phyloP scores from a whole-genome alignment of 2,329 filamentous ascomycete species.

The Metarhizium anisopliae region DNA sequence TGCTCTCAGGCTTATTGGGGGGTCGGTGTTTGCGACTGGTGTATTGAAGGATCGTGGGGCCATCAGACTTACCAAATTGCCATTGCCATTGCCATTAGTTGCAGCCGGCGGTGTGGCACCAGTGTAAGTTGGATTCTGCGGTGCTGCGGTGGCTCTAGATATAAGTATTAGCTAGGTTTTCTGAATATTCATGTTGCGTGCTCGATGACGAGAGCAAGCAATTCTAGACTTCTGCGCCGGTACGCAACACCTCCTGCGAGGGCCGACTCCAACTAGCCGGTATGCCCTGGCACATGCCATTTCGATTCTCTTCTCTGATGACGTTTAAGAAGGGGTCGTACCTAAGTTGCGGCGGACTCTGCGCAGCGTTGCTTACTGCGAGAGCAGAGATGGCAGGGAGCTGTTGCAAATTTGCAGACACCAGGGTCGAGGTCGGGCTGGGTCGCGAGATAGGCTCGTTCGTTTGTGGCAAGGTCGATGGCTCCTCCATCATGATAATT shows the following conservation, averaged over 20 bases:
- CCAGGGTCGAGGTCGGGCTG: conserved; percentile 38
- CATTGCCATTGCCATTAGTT: conserved; percentile 29
- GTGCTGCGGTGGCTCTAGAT: conserved; percentile 10
- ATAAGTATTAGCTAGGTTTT: conserved; percentile 5
- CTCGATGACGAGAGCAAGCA: background rate
- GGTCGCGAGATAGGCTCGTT: conserved; percentile 41
- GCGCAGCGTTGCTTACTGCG: conserved; percentile 29
- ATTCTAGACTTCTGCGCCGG: background rate
- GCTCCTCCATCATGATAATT: conserved; percentile 35
- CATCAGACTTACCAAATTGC: conserved; percentile 29
- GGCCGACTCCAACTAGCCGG: no score
- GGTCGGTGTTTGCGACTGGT: background rate
- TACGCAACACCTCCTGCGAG: no score
- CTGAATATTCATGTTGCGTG: background rate
- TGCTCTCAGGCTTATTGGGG: background rate
- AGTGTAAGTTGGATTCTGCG: conserved; percentile 16
- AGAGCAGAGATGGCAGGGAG: conserved; percentile 37
- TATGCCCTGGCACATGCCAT: background rate
- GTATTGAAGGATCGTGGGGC: background rate
- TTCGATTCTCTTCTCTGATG: background rate
- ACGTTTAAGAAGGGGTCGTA: conserved; percentile 20
- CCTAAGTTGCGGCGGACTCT: conserved; percentile 37
- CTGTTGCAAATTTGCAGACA: conserved; percentile 31
- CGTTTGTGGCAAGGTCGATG: conserved; percentile 28
- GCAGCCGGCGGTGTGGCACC: conserved; percentile 30